Percentiles rank a stretch among this genome's conserved stretches.
Conservation (phyloP, 257 asterid genomes). For the Petunia axillaris region DNA sequence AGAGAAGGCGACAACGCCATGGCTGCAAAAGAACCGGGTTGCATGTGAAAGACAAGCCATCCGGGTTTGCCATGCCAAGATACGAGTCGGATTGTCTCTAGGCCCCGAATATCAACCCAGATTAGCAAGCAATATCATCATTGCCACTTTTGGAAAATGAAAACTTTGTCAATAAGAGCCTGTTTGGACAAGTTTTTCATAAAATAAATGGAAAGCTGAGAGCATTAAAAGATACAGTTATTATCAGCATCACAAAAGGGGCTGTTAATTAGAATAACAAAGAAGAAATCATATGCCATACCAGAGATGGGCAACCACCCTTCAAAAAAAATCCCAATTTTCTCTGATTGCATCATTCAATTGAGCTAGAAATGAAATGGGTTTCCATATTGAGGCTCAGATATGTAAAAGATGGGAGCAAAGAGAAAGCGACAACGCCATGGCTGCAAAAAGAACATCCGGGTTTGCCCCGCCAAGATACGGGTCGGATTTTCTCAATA, state of each 20-base stretch:
- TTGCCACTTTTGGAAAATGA: not conserved
- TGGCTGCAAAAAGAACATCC: conserved; percentile 31
- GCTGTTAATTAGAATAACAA: not conserved
- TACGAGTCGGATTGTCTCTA: not conserved
- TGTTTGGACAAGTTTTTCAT: not conserved
- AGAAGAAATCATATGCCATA: not conserved
- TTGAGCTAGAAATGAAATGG: too few relatives aligned
- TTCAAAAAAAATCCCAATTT: not conserved
- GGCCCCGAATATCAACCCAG: not conserved
- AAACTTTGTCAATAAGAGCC: not conserved
- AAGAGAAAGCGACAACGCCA: conserved; percentile 28
- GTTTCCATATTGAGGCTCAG: conserved; percentile 18
- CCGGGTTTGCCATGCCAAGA: not conserved
- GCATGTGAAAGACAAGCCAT: not conserved
- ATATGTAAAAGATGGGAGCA: not conserved
- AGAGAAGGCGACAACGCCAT: not conserved
- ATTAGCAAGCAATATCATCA: not conserved
- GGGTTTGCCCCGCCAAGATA: conserved; percentile 39
- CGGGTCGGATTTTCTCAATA: conserved; percentile 23
- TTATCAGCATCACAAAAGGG: not conserved
- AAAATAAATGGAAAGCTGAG: not conserved
- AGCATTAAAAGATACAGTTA: not conserved
- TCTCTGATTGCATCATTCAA: too few relatives aligned
- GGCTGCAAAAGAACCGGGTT: not conserved
- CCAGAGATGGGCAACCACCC: conserved; percentile 19